These are phyloP conservation scores for Ambrosiella xylebori DNA, from an alignment of 2,329 filamentous ascomycete species.

Conservation along the genomic window DNA sequence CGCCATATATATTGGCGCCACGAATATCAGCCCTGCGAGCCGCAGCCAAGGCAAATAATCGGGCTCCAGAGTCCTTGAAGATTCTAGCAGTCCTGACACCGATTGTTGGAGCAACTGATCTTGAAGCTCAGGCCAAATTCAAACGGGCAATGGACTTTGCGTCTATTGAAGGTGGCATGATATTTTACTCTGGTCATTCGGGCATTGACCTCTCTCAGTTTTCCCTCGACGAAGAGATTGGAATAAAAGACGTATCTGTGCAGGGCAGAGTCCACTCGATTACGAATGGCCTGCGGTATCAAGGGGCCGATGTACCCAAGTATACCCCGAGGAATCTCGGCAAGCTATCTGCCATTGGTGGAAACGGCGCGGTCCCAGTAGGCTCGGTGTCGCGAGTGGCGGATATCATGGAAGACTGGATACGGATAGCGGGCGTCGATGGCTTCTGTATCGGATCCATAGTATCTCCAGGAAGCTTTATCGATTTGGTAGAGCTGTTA, in stretches of 20 bases:
- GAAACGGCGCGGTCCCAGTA: constrained; percentile 18
- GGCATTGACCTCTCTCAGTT: constrained; percentile 45
- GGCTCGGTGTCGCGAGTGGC: constrained; percentile 20
- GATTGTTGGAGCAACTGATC: constrained; percentile 41
- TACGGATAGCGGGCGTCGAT: constrained; percentile 41
- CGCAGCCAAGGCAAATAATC: constrained; percentile 30
- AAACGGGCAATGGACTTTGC: constrained; percentile 38
- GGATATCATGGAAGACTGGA: constrained; percentile 21
- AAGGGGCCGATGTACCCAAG: constrained; percentile 17
- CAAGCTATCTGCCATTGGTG: constrained; percentile 20
- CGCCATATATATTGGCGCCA: constrained; percentile 34
- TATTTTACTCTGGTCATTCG: constrained; percentile 50
- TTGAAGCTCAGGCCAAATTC: constrained; percentile 31
- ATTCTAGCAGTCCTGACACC: constrained; percentile 42
- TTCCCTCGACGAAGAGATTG: constrained; percentile 44
- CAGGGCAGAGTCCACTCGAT: constrained; percentile 35
- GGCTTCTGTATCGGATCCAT: constrained; percentile 29
- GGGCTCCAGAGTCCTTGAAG: constrained; percentile 40
- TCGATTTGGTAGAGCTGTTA: constrained; percentile 47
- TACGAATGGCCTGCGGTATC: constrained; percentile 27
- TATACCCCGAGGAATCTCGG: constrained; percentile 22
- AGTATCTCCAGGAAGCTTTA: constrained; percentile 40
- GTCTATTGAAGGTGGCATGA: constrained; percentile 41
- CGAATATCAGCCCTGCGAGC: constrained; percentile 40
- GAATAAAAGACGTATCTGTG: constrained; percentile 37